Evolutionary conservation across 345 rosid genomes (phyloP).

Genomic region (Bruguiera sexangula): DNA sequence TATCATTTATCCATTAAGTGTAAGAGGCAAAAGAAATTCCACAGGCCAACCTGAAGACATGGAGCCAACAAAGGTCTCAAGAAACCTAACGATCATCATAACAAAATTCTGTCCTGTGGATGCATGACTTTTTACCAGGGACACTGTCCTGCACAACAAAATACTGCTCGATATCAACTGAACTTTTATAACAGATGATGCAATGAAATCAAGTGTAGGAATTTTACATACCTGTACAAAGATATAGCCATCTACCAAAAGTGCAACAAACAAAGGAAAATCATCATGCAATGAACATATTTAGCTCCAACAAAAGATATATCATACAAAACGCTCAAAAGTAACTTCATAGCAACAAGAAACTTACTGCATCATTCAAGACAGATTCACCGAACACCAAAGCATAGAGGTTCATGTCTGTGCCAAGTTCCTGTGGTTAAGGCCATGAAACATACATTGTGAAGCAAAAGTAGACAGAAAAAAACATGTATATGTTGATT

Average conservation of each 20-base stretch:
- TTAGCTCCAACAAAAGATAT: too few species aligned
- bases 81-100: constrained; percentile 85
- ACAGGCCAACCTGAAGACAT: constrained; percentile 79
- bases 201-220: constrained; percentile 10
- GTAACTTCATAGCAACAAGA: constrained; percentile 1
- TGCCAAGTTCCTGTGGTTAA: constrained; percentile 84
- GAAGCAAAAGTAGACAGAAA: not conserved
- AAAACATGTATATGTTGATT: too few species aligned
- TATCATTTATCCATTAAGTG: not conserved
- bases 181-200: constrained; percentile 4
- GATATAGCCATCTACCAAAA: constrained; percentile 86
- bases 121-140: constrained; percentile 69
- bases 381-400: constrained; percentile 98
- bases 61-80: constrained; percentile 95
- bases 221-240: constrained; percentile 72
- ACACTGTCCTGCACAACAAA: constrained; percentile 81
- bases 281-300: constrained; percentile 1
- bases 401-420: constrained; percentile 89
- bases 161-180: constrained; percentile 19
- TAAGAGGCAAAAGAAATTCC: constrained; percentile 15
- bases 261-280: constrained; percentile 25
- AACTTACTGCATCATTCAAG: constrained; percentile 91
- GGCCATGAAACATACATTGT: not conserved
- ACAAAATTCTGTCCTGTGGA: constrained; percentile 68
- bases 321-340: too few species aligned